phyloP scores from a whole-genome alignment of 495 filamentous ascomycete genomes.

The Baudoinia panamericana region DNA sequence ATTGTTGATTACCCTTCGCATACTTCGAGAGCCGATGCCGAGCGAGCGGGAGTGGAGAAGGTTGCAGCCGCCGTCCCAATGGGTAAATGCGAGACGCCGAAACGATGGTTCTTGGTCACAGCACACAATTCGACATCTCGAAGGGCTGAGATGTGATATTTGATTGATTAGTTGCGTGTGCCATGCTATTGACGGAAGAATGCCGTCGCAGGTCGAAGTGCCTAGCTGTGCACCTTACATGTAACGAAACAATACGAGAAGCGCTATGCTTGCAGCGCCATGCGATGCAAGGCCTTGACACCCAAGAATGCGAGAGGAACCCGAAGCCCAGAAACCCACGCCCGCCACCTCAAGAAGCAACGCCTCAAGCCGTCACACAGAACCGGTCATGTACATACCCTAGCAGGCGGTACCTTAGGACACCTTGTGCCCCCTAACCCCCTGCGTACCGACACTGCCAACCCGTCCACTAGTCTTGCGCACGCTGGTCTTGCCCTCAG shows the following conservation, averaged over 20 bases:
- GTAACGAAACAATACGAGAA: neutral
- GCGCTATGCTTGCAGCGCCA: constrained; percentile 2
- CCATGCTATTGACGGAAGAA: too few relatives aligned
- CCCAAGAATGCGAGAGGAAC: neutral
- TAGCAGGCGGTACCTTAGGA: constrained; percentile 28
- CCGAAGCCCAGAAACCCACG: neutral
- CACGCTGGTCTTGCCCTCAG: constrained; percentile 51
- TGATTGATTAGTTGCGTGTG: too few relatives aligned
- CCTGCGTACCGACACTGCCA: constrained; percentile 51
- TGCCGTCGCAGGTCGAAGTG: too few relatives aligned
- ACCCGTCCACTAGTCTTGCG: constrained; percentile 87
- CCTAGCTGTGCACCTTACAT: too few relatives aligned
- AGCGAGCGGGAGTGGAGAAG: too few relatives aligned
- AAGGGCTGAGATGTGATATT: too few relatives aligned
- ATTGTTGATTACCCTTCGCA: too few relatives aligned
- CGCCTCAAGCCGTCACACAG: neutral
- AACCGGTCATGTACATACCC: constrained; percentile 50
- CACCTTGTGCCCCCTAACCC: constrained; percentile 14
- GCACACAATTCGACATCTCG: too few relatives aligned
- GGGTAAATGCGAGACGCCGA: too few relatives aligned
- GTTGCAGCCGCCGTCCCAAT: too few relatives aligned
- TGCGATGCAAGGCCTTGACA: constrained; percentile 1
- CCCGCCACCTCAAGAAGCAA: neutral
- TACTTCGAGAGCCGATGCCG: too few relatives aligned
- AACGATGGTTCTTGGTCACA: too few relatives aligned